A percentile compares a stretch with the other conserved stretches of the same genome.
These are phyloP conservation scores for Plasmodium reichenowi DNA, from an alignment of 169 alveolate genomes.

Conservation along the genomic window DNA sequence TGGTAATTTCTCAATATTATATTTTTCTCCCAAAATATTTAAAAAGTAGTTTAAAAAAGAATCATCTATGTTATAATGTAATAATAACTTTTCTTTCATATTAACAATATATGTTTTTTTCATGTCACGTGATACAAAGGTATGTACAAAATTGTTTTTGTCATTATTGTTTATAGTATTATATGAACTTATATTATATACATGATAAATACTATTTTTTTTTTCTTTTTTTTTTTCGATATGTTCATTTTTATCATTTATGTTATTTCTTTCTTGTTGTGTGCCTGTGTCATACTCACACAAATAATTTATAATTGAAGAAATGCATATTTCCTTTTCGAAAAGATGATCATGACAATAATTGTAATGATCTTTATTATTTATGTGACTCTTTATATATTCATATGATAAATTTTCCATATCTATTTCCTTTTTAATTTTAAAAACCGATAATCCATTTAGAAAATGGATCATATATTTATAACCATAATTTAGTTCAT, in stretches of 20 bases:
- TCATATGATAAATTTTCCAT: slow-evolving; percentile 13
- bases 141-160: not conserved
- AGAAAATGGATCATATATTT: slow-evolving; percentile 56
- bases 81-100: slow-evolving; percentile 35
- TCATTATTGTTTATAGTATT: not conserved
- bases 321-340: slow-evolving; percentile 58
- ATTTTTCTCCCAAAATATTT: slow-evolving; percentile 38
- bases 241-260: not conserved
- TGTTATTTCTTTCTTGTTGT: not conserved
- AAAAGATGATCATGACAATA: not conserved
- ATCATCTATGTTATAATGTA: slow-evolving; percentile 26
- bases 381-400: slow-evolving; percentile 14
- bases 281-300: not conserved
- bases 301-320: slow-evolving; percentile 48
- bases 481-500: slow-evolving; percentile 69
- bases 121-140: slow-evolving; percentile 22
- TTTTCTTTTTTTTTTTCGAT: not conserved
- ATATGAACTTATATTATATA: not conserved
- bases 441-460: slow-evolving; percentile 57
- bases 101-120: slow-evolving; percentile 36
- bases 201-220: not conserved
- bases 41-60: slow-evolving; percentile 64
- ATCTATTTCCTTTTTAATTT: slow-evolving; percentile 39
- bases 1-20: slow-evolving; percentile 49
- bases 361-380: not conserved